Evolutionary conservation across 78 protist genomes (phyloP), one percentile per base, ranked within the genome.

Genomic region (Dictyostelium brefeldianum): DNA sequence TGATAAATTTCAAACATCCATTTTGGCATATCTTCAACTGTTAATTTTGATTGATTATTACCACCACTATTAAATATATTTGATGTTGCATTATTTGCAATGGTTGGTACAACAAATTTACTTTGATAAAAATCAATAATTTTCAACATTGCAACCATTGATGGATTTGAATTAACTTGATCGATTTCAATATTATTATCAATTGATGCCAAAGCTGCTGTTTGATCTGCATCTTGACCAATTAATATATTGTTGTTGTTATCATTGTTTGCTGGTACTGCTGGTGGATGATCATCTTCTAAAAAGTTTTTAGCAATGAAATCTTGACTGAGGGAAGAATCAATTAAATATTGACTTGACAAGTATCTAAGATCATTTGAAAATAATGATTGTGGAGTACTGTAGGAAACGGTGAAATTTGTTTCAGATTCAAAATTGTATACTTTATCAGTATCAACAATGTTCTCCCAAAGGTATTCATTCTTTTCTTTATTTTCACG

Each of bases 401-500:
- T 43, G 7, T 46, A 56, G 0, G 54, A 25, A 7, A 90, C 81
- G 8, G 9, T 17, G 77, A 95, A 95, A 43, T 95, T 89, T 3
- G 97, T 95, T 50, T 95, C 97, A 36, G 94, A 77, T 43, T 95
- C 95, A 31, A 95, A 95, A 17, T 81, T 79, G 57, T 50, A 91
- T 4, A 20, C 53, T 51, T 74, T 59, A 6, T 73, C 83, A 46
- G 69, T 18, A 59, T 92, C 95, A 22, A 96, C 41, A 36, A 96
- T 81, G 25, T 92, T 96, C 62, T 92, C 97, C 96, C 97, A 96
- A 43, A 96, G 64, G 11, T 67, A 57, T 89, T 81, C 92, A 36
- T 83, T 92, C 83, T 96, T 96, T 1, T 80, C 96, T 29, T 62
- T 57, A 47, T 85, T 89, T 71, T 96, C 97, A 57, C 69, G 83